Evolutionary conservation across 345 rosid species (phyloP).

Genomic region (Euphorbia pulcherrima): DNA sequence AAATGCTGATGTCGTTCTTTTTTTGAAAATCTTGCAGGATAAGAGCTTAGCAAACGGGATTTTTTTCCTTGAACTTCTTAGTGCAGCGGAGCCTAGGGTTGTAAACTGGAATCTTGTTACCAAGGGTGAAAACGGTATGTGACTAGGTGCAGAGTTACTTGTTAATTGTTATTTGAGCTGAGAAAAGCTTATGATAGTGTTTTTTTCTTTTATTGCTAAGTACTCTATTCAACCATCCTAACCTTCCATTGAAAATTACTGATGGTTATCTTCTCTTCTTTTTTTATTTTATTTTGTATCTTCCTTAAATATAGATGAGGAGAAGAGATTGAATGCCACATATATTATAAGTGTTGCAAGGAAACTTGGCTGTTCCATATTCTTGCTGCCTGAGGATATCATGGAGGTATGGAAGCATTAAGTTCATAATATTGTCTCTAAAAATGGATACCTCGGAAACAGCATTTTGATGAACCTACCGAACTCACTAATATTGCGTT

Average conservation of each 20-base stretch:
- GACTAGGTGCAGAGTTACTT: background rate
- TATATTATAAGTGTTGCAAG: slow-evolving; percentile 91
- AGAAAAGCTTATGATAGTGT: background rate
- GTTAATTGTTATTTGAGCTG: background rate
- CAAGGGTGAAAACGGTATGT: slow-evolving; percentile 83
- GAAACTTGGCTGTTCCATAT: slow-evolving; percentile 94
- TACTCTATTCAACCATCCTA: background rate
- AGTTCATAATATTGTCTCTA: background rate
- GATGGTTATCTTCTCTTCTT: background rate
- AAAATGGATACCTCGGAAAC: background rate
- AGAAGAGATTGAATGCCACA: slow-evolving; percentile 91
- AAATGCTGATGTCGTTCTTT: background rate
- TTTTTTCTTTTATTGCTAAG: background rate
- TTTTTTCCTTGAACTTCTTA: slow-evolving; percentile 86
- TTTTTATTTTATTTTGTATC: background rate
- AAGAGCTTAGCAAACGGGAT: slow-evolving; percentile 68
- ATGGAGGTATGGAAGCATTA: slow-evolving; percentile 56
- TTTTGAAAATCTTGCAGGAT: slow-evolving; percentile 48
- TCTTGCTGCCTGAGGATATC: slow-evolving; percentile 95
- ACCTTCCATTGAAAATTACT: background rate
- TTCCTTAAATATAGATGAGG: slow-evolving; percentile 45
- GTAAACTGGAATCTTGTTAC: slow-evolving; percentile 96
- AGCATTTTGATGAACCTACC: background rate
- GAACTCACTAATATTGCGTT: background rate
- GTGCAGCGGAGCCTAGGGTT: slow-evolving; percentile 89